Percentiles rank a stretch among this genome's conserved stretches.
phyloP scores from a whole-genome alignment of 2,329 filamentous ascomycete species.

The Botrytis porri region DNA sequence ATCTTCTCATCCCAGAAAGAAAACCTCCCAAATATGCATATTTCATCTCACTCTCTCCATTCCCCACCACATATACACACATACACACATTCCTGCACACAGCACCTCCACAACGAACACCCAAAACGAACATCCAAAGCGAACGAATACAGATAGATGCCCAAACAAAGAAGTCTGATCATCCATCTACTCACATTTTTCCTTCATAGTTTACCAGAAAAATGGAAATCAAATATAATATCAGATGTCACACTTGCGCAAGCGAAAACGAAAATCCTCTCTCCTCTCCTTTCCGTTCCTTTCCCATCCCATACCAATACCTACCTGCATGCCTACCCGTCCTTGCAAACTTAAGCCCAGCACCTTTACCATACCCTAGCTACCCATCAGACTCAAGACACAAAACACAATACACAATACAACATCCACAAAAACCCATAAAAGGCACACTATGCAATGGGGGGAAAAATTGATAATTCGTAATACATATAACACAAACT shows the following conservation, averaged over 20 bases:
- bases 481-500: slow-evolving; percentile 11
- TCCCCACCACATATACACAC: no score
- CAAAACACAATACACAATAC: neutral
- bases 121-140: no score
- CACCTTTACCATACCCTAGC: neutral
- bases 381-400: neutral
- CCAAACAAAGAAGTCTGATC: neutral
- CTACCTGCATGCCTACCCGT: neutral
- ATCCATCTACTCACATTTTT: neutral
- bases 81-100: no score
- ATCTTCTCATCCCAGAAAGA: neutral
- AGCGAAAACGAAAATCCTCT: neutral
- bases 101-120: no score
- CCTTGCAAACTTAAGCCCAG: neutral
- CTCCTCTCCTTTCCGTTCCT: neutral
- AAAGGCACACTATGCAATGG: neutral
- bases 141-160: fast-evolving
- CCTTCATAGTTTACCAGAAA: neutral
- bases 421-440: neutral
- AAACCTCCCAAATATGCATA: neutral
- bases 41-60: neutral
- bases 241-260: neutral
- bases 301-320: neutral
- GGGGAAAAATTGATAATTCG: neutral
- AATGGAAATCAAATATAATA: neutral